These are phyloP conservation scores for Cryptococcus hybrid DNA, from an alignment of 1,284 basidiomycete species.

Conservation along the genomic window DNA sequence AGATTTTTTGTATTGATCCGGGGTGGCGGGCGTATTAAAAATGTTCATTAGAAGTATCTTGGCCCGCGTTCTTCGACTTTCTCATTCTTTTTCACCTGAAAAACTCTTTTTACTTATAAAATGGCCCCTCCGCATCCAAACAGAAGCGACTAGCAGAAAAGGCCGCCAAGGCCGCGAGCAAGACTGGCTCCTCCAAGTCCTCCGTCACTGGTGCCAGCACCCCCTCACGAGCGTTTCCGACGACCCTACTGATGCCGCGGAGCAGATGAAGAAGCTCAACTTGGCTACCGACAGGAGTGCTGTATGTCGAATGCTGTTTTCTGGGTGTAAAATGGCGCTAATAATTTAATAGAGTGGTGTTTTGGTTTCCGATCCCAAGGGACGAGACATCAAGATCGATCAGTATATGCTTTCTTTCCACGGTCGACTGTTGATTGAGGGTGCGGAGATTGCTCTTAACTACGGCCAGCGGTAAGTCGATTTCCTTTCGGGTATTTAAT, in stretches of 20 bases:
- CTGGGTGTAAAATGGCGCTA: background rate
- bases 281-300: conserved; percentile 81
- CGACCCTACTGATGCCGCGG: conserved; percentile 59
- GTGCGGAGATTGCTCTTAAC: conserved; percentile 86
- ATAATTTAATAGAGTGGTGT: conserved; percentile 63
- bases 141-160: conserved; percentile 74
- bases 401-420: conserved; percentile 96
- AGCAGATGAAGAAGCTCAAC: conserved; percentile 78
- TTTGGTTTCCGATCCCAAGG: conserved; percentile 85
- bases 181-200: conserved; percentile 57
- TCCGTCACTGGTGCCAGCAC: conserved; percentile 63
- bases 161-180: too few species aligned
- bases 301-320: conserved; percentile 18
- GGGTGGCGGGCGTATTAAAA: background rate
- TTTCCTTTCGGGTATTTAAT: background rate
- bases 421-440: conserved; percentile 88
- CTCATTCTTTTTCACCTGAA: background rate
- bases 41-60: background rate
- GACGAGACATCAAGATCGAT: conserved; percentile 97
- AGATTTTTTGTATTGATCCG: conserved; percentile 2
- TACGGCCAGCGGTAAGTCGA: conserved; percentile 77
- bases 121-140: conserved; percentile 49
- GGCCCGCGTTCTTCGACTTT: background rate
- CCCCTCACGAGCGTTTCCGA: conserved; percentile 66
- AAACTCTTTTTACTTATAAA: conserved; percentile 9